Evolutionary conservation across 192 early-diverging fungal species (phyloP).

Genomic region (Coemansia aciculifera): DNA sequence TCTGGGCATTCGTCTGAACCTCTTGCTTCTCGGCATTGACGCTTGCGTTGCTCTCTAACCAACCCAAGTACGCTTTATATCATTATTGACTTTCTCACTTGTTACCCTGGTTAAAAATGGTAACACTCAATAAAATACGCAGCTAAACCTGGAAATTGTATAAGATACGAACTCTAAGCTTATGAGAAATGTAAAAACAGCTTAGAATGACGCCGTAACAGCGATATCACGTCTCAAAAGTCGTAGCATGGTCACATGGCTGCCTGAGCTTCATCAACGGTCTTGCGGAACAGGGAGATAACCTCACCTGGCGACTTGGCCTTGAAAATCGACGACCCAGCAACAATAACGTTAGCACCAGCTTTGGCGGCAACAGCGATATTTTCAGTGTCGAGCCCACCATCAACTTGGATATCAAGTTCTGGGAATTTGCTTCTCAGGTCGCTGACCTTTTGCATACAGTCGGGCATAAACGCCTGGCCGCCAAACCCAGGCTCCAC

Average conservation of each 20-base stretch:
- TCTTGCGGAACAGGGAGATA: constrained; percentile 61
- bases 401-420: constrained; percentile 94
- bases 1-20: constrained; percentile 36
- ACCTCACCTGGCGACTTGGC: constrained; percentile 68
- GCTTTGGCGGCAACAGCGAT: constrained; percentile 84
- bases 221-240: neutral
- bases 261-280: constrained; percentile 28
- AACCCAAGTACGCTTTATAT: neutral
- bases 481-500: constrained; percentile 98
- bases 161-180: neutral
- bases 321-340: constrained; percentile 89
- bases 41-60: constrained; percentile 41
- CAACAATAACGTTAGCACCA: constrained; percentile 98
- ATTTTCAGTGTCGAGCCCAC: constrained; percentile 80
- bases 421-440: constrained; percentile 78
- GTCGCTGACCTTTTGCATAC: constrained; percentile 76
- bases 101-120: neutral
- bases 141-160: neutral
- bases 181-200: neutral
- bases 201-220: neutral
- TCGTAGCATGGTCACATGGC: constrained; percentile 4
- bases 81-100: neutral
- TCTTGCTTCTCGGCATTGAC: constrained; percentile 38
- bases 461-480: constrained; percentile 87
- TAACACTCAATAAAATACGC: neutral